Percentiles rank a stretch among this genome's conserved stretches.
Evolutionary conservation across 176 grass and related monocot genomes (phyloP).

Genomic region (Dactylis glomerata): DNA sequence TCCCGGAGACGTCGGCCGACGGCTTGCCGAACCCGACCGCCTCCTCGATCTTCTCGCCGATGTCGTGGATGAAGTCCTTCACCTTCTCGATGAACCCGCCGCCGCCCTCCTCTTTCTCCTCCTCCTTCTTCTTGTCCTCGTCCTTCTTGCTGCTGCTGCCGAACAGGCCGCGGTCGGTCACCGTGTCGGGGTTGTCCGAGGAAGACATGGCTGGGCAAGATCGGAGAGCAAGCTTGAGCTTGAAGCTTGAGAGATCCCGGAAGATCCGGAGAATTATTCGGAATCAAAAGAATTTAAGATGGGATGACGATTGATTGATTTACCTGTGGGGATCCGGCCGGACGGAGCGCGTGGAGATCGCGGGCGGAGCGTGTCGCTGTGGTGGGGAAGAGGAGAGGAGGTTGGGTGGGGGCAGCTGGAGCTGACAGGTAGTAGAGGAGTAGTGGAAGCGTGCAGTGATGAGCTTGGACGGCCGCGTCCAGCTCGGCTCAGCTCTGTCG

Average conservation of each 20-base stretch:
- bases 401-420: not conserved
- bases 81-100: constrained; percentile 80
- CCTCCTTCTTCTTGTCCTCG: constrained; percentile 34
- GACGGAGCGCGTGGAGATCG: constrained; percentile 37
- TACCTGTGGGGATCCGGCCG: constrained; percentile 25
- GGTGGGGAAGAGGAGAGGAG: not conserved
- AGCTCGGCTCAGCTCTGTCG: not conserved
- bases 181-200: constrained; percentile 39
- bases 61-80: constrained; percentile 96
- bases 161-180: constrained; percentile 31
- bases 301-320: not conserved
- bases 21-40: constrained; percentile 94
- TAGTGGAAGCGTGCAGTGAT: not conserved
- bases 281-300: too few relatives aligned
- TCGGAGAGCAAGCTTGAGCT: not conserved
- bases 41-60: constrained; percentile 90
- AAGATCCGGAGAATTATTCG: not conserved
- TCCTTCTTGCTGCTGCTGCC: constrained; percentile 32
- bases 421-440: not conserved
- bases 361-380: not conserved
- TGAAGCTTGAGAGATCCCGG: not conserved
- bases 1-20: constrained; percentile 61
- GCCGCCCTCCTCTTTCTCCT: constrained; percentile 26
- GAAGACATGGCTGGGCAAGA: constrained; percentile 38
- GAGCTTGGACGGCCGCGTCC: not conserved